A percentile compares a stretch with the other conserved stretches of the same genome.
phyloP scores from a whole-genome alignment of 2,329 filamentous ascomycete species.

The Juglanconis oblonga region DNA sequence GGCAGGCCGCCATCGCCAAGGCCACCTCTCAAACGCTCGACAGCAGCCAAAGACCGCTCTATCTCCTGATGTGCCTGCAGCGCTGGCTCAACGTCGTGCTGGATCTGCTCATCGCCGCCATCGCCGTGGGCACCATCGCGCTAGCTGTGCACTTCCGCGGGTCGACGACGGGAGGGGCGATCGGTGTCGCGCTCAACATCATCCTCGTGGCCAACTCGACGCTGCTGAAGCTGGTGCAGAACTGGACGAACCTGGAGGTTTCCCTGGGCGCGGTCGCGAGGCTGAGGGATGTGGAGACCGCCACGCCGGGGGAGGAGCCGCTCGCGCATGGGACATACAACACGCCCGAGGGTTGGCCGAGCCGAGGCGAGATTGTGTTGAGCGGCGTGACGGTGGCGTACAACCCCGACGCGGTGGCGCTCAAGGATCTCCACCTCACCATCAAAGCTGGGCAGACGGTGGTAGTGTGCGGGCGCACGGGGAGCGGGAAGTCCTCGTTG shows the following conservation, averaged over 20 bases:
- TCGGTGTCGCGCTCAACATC: constrained; percentile 35
- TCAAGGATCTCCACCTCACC: constrained; percentile 25
- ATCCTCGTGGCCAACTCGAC: constrained; percentile 34
- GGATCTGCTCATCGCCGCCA: constrained; percentile 44
- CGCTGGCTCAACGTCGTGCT: constrained; percentile 51
- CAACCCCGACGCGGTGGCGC: constrained; percentile 19
- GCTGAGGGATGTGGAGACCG: constrained; percentile 28
- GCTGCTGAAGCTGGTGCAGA: constrained; percentile 29
- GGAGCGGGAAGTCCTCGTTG: constrained; percentile 43
- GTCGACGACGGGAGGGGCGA: constrained; percentile 24
- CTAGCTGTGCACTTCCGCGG: constrained; percentile 24
- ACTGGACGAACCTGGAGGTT: constrained; percentile 33
- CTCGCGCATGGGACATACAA: not conserved
- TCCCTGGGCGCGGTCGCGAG: constrained; percentile 34
- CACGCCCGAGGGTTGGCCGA: constrained; percentile 27
- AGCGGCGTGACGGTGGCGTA: constrained; percentile 29
- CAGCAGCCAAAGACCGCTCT: constrained; percentile 46
- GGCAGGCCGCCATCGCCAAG: constrained; percentile 28
- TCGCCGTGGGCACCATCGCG: constrained; percentile 36
- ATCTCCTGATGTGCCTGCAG: constrained; percentile 48
- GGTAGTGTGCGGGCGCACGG: constrained; percentile 52
- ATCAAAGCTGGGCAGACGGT: constrained; percentile 43
- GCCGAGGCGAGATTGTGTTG: constrained; percentile 25
- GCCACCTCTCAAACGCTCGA: constrained; percentile 33
- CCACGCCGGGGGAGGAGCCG: constrained; percentile 21